Conservation (phyloP, 225 moss, liverwort and hornwort species). For the Bryum argenteum region DNA sequence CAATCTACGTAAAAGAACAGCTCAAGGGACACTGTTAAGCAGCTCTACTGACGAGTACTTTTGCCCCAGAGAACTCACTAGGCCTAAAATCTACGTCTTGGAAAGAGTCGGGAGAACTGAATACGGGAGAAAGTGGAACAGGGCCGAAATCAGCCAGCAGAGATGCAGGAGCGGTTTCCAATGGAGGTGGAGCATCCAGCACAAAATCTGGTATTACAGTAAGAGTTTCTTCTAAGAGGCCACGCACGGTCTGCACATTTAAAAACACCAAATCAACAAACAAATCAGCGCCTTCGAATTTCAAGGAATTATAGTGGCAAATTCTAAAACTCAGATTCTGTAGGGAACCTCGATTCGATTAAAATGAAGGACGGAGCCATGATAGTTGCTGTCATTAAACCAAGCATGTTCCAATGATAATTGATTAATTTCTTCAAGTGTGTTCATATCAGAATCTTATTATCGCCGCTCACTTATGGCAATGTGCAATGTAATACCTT, state of each 20-base stretch:
- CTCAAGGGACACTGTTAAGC: slow-evolving; percentile 18
- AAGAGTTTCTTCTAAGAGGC: slow-evolving; percentile 43
- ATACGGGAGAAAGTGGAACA: slow-evolving; percentile 36
- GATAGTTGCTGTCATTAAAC: background rate
- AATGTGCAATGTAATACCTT: background rate
- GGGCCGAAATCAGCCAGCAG: slow-evolving; percentile 31
- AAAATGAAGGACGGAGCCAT: background rate
- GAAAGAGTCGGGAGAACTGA: slow-evolving; percentile 14
- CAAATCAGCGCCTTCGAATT: background rate
- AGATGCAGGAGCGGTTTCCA: slow-evolving; percentile 16
- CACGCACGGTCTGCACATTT: slow-evolving; percentile 39
- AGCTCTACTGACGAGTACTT: slow-evolving; percentile 30
- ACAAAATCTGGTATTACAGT: slow-evolving; percentile 48
- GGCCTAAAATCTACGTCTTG: slow-evolving; percentile 22
- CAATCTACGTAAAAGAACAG: too few species aligned
- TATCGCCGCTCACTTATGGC: background rate
- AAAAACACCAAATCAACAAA: slow-evolving; percentile 8
- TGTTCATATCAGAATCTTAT: background rate
- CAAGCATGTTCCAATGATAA: background rate
- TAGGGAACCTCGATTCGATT: background rate
- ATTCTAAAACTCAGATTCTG: background rate
- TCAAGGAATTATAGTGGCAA: background rate
- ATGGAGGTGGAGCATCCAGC: slow-evolving; percentile 45
- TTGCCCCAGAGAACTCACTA: slow-evolving; percentile 16
- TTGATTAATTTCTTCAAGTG: background rate